Evolutionary conservation across 495 filamentous ascomycete species (phyloP).

Genomic region (Penicillium chermesinum): DNA sequence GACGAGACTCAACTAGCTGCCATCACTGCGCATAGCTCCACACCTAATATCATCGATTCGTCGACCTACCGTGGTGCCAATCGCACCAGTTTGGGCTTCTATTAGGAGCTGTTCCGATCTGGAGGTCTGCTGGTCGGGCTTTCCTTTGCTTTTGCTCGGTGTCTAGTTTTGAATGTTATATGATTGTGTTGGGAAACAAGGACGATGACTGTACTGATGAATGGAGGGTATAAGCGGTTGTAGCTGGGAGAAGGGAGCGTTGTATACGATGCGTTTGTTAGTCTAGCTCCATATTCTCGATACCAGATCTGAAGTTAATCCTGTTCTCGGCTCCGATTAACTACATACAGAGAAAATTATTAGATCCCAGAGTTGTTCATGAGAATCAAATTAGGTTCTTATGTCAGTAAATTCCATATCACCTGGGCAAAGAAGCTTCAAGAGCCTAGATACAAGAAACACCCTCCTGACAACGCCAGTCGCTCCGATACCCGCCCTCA

Average conservation of each 20-base stretch:
- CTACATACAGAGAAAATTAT: background rate
- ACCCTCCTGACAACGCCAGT: background rate
- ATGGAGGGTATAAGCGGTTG: background rate
- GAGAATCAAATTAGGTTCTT: background rate
- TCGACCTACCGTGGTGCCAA: conserved; percentile 34
- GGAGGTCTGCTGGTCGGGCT: conserved; percentile 21
- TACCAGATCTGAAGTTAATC: conserved; percentile 5
- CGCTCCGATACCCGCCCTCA: background rate
- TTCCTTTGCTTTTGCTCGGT: conserved; percentile 5
- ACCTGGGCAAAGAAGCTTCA: background rate
- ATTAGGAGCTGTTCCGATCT: conserved; percentile 9
- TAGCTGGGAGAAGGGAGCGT: conserved; percentile 1
- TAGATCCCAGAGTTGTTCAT: background rate
- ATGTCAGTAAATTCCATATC: background rate
- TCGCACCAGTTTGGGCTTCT: conserved; percentile 29
- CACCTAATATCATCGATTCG: conserved; percentile 18
- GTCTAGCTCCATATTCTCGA: background rate
- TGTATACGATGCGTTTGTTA: background rate
- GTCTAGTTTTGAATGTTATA: conserved; percentile 7
- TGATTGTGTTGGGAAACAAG: conserved; percentile 2
- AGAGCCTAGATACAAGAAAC: background rate
- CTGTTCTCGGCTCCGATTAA: background rate
- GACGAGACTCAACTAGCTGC: conserved; percentile 14
- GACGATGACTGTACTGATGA: background rate
- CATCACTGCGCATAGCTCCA: conserved; percentile 3